Conservation (phyloP, 202 grass and related monocot genomes). For the Panicum virgatum region DNA sequence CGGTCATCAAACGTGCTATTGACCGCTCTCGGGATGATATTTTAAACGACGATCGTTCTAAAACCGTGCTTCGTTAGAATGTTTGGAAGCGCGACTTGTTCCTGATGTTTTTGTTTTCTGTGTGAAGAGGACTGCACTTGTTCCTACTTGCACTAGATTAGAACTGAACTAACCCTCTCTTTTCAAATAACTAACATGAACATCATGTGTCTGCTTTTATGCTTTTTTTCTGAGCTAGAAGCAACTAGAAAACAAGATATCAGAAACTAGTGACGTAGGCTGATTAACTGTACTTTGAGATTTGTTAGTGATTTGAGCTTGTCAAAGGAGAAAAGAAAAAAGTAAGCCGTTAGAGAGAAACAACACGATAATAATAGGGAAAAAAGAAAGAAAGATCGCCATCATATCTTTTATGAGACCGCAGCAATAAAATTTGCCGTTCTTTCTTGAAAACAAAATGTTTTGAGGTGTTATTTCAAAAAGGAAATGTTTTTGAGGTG, state of each 20-base stretch:
- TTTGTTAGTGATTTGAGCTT: neutral
- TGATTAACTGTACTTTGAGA: neutral
- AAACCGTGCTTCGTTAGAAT: slow-evolving; percentile 13
- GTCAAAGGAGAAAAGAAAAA: neutral
- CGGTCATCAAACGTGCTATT: slow-evolving; percentile 38
- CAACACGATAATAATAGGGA: no score
- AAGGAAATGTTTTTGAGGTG: neutral
- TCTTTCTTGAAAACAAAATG: no score
- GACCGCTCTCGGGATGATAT: slow-evolving; percentile 21
- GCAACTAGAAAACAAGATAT: no score
- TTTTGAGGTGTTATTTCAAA: no score
- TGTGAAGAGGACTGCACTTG: neutral
- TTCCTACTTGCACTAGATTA: neutral
- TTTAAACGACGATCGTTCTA: slow-evolving; percentile 34
- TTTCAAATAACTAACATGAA: neutral
- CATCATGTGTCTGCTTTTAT: neutral
- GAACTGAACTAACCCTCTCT: neutral
- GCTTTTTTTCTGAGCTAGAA: neutral
- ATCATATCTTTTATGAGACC: no score
- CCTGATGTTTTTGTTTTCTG: neutral
- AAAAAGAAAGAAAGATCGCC: no score
- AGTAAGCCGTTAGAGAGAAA: neutral
- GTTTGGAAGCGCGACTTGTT: neutral
- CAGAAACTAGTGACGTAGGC: no score
- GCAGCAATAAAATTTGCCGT: no score